A percentile compares a stretch with the other conserved stretches of the same genome.
phyloP scores from a whole-genome alignment of 2,329 filamentous ascomycete species.

The Ophiosphaerella narmari region DNA sequence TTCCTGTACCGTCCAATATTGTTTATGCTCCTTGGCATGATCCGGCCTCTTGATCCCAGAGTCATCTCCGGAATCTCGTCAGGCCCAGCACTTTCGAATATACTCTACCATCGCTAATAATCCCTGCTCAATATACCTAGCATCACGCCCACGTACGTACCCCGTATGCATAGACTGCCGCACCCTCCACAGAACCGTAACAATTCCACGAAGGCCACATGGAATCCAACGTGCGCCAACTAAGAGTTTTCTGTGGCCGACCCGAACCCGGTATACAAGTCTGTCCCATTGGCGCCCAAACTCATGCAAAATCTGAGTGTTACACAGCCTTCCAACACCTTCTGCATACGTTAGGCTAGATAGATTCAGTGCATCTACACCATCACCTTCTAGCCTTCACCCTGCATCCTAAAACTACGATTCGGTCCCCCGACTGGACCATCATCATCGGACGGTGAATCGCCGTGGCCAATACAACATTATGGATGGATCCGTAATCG shows the following conservation, averaged over 20 bases:
- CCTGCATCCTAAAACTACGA: neutral
- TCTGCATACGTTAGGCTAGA: neutral
- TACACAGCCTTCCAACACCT: slow-evolving; percentile 9
- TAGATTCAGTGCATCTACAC: neutral
- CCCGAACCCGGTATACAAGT: slow-evolving; percentile 14
- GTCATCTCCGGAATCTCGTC: slow-evolving; percentile 33
- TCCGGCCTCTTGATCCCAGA: slow-evolving; percentile 40
- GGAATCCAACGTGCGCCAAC: slow-evolving; percentile 20
- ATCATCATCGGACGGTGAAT: slow-evolving; percentile 6
- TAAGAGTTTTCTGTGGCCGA: slow-evolving; percentile 16
- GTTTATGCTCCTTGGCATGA: slow-evolving; percentile 41
- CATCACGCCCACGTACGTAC: slow-evolving; percentile 32
- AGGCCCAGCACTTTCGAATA: slow-evolving; percentile 42
- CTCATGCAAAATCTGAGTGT: slow-evolving; percentile 3
- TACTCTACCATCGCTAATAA: slow-evolving; percentile 39
- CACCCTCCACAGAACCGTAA: slow-evolving; percentile 21
- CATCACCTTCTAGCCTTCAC: neutral
- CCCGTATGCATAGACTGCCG: slow-evolving; percentile 30
- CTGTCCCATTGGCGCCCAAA: slow-evolving; percentile 21
- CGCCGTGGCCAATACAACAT: slow-evolving; percentile 11
- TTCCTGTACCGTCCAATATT: slow-evolving; percentile 42
- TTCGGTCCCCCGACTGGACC: neutral
- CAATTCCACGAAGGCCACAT: slow-evolving; percentile 23
- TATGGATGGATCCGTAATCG: slow-evolving; percentile 45
- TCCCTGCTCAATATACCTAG: slow-evolving; percentile 42